Evolutionary conservation across 176 grass and related monocot genomes (phyloP).

Genomic region (Carex parvula): DNA sequence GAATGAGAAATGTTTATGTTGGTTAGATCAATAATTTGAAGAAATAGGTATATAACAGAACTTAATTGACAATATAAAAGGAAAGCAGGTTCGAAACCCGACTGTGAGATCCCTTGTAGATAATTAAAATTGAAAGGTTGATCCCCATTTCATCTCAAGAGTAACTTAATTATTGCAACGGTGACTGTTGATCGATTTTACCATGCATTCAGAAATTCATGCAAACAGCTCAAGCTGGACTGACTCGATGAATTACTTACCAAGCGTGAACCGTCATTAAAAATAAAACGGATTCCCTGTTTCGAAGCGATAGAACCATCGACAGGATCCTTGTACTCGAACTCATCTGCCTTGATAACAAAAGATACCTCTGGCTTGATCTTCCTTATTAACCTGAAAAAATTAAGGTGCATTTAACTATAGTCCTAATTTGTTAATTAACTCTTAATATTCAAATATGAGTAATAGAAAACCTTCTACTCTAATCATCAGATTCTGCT

Average conservation of each 20-base stretch:
- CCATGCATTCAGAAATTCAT: background rate
- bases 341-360: constrained; percentile 73
- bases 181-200: background rate
- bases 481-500: background rate
- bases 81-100: no score
- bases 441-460: background rate
- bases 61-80: background rate
- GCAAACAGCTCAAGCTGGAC: background rate
- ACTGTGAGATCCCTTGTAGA: no score
- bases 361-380: constrained; percentile 56
- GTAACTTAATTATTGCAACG: background rate
- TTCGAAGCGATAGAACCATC: constrained; percentile 90
- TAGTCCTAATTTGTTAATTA: background rate
- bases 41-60: background rate
- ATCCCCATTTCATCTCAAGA: no score
- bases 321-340: constrained; percentile 98
- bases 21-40: background rate
- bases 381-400: constrained; percentile 76
- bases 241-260: constrained; percentile 31
- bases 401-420: constrained; percentile 10
- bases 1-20: background rate
- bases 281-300: constrained; percentile 91
- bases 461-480: background rate
- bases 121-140: no score
- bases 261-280: constrained; percentile 85